Evolutionary conservation across 257 asterid species (phyloP), one percentile per base, ranked within the genome.

Genomic region (Knoxia roxburghii): DNA sequence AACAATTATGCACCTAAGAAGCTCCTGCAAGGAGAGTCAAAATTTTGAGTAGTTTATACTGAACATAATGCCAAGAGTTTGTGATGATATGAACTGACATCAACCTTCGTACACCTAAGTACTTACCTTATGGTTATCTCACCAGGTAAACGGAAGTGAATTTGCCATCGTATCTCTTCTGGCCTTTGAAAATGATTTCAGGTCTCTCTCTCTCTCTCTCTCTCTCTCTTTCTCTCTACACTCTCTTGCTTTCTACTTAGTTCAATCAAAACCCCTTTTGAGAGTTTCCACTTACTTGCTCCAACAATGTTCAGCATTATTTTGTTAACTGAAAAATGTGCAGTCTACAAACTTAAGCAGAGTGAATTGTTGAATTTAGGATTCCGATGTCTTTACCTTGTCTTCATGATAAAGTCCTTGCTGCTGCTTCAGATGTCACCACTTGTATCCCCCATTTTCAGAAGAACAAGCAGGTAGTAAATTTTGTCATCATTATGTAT

Each of bases 141-240:
- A 32, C 37, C 60, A 94, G 99, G 96, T 85, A 68, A 81, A 81
- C 71, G 97, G 95, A 35, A 59, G 83, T 78, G 99, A 94, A 84
- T 85, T 83, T 73, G 91, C 95, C 64, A 68, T 90, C 61, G 71
- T 87, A 24, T 88, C 96, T 68, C 88, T 94, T 75, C 63, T 87
- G 79, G 87, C 85, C 69, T 88, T 73, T 35, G 97, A 86, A 70
- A 85, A 90, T 77, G 88, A 88, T 55, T 80, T 83, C 78, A 86
- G 99, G 99, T 88, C 60, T 65, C 73, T 76, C 69, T 52, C 79
- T 60, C 74, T 46, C 67, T 61, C 64, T 64, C 65, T 7, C 41
- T 37, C 41, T 37, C 41, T 37, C 41, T 37, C 41, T 37, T 9
- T 3, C 4, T 37, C 9, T 37, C 20, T n/a, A n/a, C n/a, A n/a